These are phyloP conservation scores for Umbelopsis sp. DNA, from an alignment of 371 early-diverging fungal species.

Conservation along the genomic window DNA sequence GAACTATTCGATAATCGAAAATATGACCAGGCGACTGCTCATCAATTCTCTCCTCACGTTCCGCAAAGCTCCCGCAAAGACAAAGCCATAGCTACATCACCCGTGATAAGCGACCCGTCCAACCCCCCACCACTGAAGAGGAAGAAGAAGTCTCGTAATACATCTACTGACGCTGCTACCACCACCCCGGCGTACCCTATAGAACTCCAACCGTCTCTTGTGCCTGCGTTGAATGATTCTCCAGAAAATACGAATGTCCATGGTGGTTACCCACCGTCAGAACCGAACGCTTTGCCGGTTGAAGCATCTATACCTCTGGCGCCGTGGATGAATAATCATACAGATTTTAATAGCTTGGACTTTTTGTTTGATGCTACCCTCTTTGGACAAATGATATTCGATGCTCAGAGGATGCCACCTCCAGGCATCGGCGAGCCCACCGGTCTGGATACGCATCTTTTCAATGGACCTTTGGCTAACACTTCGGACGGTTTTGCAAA, in stretches of 20 bases:
- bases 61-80: background rate
- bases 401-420: slow-evolving; percentile 26
- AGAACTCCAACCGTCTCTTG: slow-evolving; percentile 15
- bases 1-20: background rate
- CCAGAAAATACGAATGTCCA: slow-evolving; percentile 20
- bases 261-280: slow-evolving; percentile 2
- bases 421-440: background rate
- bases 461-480: background rate
- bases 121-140: slow-evolving; percentile 10
- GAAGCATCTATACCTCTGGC: background rate
- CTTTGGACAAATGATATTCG: slow-evolving; percentile 54
- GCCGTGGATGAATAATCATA: slow-evolving; percentile 21
- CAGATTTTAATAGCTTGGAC: slow-evolving; percentile 47
- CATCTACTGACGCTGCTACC: background rate
- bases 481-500: background rate
- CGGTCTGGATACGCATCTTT: background rate
- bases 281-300: slow-evolving; percentile 18
- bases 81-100: background rate
- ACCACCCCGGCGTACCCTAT: background rate
- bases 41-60: slow-evolving; percentile 6
- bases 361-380: slow-evolving; percentile 45
- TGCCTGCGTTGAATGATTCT: background rate
- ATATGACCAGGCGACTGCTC: slow-evolving; percentile 8
- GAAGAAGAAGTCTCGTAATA: background rate
- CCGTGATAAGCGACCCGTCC: background rate